Conservation (phyloP, 805 yeast species). For the Cyberlindnera amylophila region DNA sequence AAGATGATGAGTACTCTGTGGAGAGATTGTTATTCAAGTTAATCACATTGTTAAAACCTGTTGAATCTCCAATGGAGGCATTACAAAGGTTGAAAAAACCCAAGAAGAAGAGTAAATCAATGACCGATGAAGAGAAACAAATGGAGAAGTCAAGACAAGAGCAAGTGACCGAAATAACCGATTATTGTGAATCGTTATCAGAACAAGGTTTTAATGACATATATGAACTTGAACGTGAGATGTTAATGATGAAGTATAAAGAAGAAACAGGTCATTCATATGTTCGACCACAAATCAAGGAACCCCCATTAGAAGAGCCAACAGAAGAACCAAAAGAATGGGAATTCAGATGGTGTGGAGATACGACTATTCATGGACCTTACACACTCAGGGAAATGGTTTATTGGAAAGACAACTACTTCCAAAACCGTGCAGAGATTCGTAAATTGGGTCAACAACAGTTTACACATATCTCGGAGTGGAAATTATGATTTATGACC, state of each 20-base stretch:
- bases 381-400: conserved; percentile 43
- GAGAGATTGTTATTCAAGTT: conserved; percentile 29
- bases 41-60: conserved; percentile 48
- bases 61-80: conserved; percentile 58
- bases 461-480: conserved; percentile 15
- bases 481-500: background rate
- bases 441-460: conserved; percentile 26
- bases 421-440: conserved; percentile 42
- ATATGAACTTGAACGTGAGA: conserved; percentile 56
- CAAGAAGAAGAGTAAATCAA: conserved; percentile 18
- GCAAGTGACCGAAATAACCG: conserved; percentile 42
- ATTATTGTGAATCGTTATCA: conserved; percentile 41
- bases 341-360: conserved; percentile 47
- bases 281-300: conserved; percentile 25
- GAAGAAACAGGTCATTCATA: conserved; percentile 40
- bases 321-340: conserved; percentile 33
- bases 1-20: conserved; percentile 9
- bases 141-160: conserved; percentile 23
- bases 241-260: conserved; percentile 43
- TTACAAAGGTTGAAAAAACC: conserved; percentile 37
- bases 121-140: conserved; percentile 17
- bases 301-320: conserved; percentile 3
- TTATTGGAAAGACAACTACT: conserved; percentile 47
- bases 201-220: conserved; percentile 39
- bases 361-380: conserved; percentile 48